Conservation (phyloP, 2,329 filamentous ascomycete genomes). For the Camillea tinctor region DNA sequence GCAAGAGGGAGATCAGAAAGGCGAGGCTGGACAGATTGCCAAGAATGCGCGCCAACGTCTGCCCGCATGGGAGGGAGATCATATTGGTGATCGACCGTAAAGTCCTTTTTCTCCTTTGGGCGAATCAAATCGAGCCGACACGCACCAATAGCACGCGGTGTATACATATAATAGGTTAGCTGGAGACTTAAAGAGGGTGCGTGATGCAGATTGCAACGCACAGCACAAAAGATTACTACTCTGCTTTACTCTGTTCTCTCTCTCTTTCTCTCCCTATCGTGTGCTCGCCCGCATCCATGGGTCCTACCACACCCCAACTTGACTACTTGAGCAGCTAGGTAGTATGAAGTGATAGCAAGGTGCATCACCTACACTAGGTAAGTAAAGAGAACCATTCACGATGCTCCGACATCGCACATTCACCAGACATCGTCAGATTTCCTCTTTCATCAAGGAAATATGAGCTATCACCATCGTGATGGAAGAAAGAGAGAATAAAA, state of each 20-base stretch:
- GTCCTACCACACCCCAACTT: background rate
- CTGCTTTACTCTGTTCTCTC: background rate
- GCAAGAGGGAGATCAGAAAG: background rate
- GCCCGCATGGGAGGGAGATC: background rate
- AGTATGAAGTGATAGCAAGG: background rate
- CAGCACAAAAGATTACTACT: background rate
- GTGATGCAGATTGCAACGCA: background rate
- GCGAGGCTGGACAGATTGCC: background rate
- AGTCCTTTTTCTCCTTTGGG: background rate
- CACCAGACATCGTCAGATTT: background rate
- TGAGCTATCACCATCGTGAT: background rate
- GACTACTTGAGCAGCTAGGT: background rate
- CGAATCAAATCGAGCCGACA: background rate
- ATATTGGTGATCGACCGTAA: background rate
- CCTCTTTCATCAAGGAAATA: background rate
- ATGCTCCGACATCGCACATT: background rate
- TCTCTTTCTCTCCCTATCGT: too few species aligned
- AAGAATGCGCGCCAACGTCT: background rate
- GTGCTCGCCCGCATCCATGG: background rate
- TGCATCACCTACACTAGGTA: background rate
- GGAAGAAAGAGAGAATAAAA: background rate
- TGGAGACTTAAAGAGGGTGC: background rate
- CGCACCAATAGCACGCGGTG: background rate
- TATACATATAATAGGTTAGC: background rate
- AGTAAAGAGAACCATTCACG: background rate